Evolutionary conservation across 73 alveolate species (phyloP), one percentile per base, ranked within the genome.

Genomic region (Tetrahymena malaccensis): DNA sequence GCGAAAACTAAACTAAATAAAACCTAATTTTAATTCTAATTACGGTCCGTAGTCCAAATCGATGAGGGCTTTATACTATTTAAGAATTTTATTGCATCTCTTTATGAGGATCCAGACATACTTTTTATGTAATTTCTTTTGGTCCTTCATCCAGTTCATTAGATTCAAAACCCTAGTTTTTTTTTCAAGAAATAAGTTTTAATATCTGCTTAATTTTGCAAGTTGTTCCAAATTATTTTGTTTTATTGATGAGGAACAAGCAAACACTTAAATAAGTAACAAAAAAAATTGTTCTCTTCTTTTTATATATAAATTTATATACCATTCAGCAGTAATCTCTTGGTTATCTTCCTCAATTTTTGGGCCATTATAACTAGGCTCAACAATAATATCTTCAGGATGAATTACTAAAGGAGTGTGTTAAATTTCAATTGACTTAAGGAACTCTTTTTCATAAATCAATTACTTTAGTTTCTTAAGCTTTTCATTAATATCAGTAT

Each of bases 121-220:
- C 93, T 97, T 97, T 96, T 98, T 99, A 95, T 99, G 99, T 34
- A 99, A 94, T 43, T 97, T 98, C 98, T 98, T 98, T 94, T 97
- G 96, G 56, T 97, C 98, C 96, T 97, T 97, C 97, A 96, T 95
- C 85, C 96, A 96, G 16, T 96, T 96, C 98, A 98, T 98, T 95
- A 99, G 96, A 93, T 98, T 97, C 57, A 97, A 97, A 38, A 98
- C 98, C 99, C 99, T 98, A 33, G 44, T 25, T 25, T 43, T 95
- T n/a, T 35, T 50, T 34, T 44, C 15, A 13, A 16, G 11, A 40
- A 43, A 89, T 31, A 70, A 70, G 37, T 7, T 70, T 70, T 31
- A 19, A 70, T 70, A 8, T 70, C 22, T 70, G 37, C 37, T 70
- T 40, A 40, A 70, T 4, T 70, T 70, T 31, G 19, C 31, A 70